Evolutionary conservation across 225 moss, liverwort and hornwort species (phyloP).

Genomic region (Physcomitrium patens): DNA sequence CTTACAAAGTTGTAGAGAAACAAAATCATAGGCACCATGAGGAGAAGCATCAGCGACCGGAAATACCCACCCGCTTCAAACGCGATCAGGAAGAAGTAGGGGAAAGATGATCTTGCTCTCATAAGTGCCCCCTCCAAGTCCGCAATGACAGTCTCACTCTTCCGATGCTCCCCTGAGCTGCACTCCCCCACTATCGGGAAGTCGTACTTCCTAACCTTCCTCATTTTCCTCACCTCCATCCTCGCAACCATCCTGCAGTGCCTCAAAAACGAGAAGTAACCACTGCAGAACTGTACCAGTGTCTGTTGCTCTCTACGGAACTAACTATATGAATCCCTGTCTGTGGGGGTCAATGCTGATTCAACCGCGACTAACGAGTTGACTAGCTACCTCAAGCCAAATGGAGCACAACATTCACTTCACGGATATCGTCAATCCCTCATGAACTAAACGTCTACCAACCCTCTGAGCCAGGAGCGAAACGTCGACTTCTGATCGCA

Average conservation of each 20-base stretch:
- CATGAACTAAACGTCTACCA: too few relatives aligned
- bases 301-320: not conserved
- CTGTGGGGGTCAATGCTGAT: too few relatives aligned
- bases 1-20: conserved; percentile 59
- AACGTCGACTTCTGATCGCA: too few relatives aligned
- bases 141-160: conserved; percentile 61
- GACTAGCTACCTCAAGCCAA: too few relatives aligned
- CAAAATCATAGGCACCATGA: conserved; percentile 62
- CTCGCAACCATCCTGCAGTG: not conserved
- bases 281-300: not conserved
- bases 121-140: conserved; percentile 85
- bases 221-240: not conserved
- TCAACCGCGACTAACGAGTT: too few relatives aligned
- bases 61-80: conserved; percentile 76
- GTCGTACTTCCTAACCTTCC: conserved; percentile 2
- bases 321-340: too few relatives aligned
- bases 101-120: conserved; percentile 66
- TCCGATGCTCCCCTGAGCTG: conserved; percentile 52
- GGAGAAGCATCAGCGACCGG: conserved; percentile 64
- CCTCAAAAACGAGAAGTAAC: not conserved
- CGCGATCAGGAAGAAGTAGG: conserved; percentile 87
- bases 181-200: conserved; percentile 46
- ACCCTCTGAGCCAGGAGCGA: too few relatives aligned
- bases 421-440: too few relatives aligned
- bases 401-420: too few relatives aligned